A percentile compares a stretch with the other conserved stretches of the same genome.
These are phyloP conservation scores for Hypericum androsaemum DNA, from an alignment of 345 rosid genomes.

Conservation along the genomic window DNA sequence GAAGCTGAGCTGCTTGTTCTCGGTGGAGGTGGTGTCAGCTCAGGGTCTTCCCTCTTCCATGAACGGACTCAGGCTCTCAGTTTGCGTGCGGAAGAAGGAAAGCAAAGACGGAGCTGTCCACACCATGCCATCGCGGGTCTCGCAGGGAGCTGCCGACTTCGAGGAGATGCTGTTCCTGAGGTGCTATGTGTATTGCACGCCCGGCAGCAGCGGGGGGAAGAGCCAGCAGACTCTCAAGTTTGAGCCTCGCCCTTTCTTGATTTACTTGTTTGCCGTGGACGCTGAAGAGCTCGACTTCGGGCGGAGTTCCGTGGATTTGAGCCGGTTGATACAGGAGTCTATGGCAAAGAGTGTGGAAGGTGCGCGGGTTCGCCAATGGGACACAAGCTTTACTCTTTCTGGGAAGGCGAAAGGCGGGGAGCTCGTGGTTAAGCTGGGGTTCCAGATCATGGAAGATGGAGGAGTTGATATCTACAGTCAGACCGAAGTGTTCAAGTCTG, in stretches of 20 bases:
- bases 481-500: slow-evolving; percentile 39
- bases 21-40: slow-evolving; percentile 71
- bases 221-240: slow-evolving; percentile 27
- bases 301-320: slow-evolving; percentile 52
- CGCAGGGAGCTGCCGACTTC: slow-evolving; percentile 83
- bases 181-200: slow-evolving; percentile 68
- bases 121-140: slow-evolving; percentile 87
- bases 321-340: slow-evolving; percentile 63
- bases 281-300: slow-evolving; percentile 87
- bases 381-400: slow-evolving; percentile 50
- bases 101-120: slow-evolving; percentile 73
- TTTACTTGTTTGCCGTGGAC: slow-evolving; percentile 67
- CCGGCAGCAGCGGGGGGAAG: slow-evolving; percentile 38
- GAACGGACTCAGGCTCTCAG: slow-evolving; percentile 89
- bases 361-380: slow-evolving; percentile 85
- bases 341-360: slow-evolving; percentile 68
- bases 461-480: slow-evolving; percentile 75
- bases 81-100: slow-evolving; percentile 78
- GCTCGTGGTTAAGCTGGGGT: slow-evolving; percentile 60
- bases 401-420: slow-evolving; percentile 97
- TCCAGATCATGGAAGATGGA: slow-evolving; percentile 94
- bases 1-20: slow-evolving; percentile 75
- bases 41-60: slow-evolving; percentile 84
- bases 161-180: slow-evolving; percentile 78
- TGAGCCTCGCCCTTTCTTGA: slow-evolving; percentile 70